phyloP scores from a whole-genome alignment of 148 eudicot species.

The Mesembryanthemum crystallinum region DNA sequence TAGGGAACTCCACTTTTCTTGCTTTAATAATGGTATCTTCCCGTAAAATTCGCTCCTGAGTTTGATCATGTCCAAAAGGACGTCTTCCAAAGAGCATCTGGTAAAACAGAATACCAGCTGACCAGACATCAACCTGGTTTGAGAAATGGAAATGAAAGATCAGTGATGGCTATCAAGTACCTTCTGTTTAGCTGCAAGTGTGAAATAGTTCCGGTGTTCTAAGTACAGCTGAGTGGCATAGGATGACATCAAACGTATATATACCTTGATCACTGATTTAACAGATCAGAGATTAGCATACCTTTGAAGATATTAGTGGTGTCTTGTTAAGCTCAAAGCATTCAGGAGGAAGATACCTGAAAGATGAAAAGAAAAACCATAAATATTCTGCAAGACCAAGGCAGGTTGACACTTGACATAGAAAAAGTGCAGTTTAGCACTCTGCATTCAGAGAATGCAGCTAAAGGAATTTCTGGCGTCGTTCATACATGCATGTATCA shows the following conservation, averaged over 20 bases:
- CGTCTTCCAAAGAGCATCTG: conserved; percentile 98
- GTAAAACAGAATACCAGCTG: conserved; percentile 88
- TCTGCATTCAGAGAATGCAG: background rate
- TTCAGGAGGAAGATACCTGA: conserved; percentile 98
- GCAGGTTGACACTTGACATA: background rate
- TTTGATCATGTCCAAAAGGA: conserved; percentile 97
- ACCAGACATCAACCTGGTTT: conserved; percentile 97
- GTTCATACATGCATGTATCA: background rate
- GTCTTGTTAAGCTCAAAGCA: conserved; percentile 97
- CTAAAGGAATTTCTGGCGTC: no score
- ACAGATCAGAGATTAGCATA: conserved; percentile 18
- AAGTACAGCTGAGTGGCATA: no score
- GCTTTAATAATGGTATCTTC: conserved; percentile 98
- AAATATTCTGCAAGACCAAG: background rate
- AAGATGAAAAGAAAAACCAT: conserved; percentile 2
- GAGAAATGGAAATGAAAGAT: conserved; percentile 7
- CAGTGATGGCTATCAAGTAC: conserved; percentile 4
- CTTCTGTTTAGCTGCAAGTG: conserved; percentile 6
- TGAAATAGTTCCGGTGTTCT: background rate
- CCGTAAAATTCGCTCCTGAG: conserved; percentile 91
- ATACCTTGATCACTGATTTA: background rate
- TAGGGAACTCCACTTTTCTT: conserved; percentile 92
- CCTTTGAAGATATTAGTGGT: conserved; percentile 95
- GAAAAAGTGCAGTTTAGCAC: background rate
- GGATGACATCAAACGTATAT: background rate